A percentile compares a stretch with the other conserved stretches of the same genome.
Evolutionary conservation across 495 filamentous ascomycete genomes (phyloP).

Genomic region (Talaromyces stipitatus): DNA sequence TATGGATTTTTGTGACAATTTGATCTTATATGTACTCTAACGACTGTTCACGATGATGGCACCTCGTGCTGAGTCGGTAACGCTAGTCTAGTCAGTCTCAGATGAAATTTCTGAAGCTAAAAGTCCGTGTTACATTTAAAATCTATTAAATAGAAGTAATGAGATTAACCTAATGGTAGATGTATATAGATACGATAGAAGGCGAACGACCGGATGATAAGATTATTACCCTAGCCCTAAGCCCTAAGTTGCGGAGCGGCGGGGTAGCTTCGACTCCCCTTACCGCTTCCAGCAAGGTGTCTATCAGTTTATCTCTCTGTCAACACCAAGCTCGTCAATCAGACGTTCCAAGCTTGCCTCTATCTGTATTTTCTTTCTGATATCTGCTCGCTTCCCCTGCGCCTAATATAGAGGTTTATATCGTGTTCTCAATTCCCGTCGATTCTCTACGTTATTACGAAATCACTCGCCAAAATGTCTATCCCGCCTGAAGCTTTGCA

Average conservation of each 20-base stretch:
- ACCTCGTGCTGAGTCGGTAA: no score
- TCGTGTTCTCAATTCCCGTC: no score
- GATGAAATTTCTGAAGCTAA: no score
- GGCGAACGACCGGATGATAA: no score
- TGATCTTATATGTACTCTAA: no score
- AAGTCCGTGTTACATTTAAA: no score
- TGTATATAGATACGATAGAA: no score
- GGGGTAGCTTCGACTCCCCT: background rate
- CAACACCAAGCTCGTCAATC: background rate
- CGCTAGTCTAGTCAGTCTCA: no score
- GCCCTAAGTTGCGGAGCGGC: slow-evolving; percentile 1
- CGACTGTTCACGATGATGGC: no score
- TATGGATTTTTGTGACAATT: background rate
- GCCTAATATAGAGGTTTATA: no score
- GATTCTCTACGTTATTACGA: background rate
- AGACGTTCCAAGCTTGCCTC: background rate
- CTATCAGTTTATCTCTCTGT: background rate
- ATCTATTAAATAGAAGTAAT: no score
- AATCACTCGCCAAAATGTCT: slow-evolving; percentile 58
- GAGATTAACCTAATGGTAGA: no score
- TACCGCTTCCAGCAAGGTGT: background rate
- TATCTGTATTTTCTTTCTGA: background rate
- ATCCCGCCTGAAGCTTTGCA: slow-evolving; percentile 93
- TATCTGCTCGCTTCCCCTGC: background rate
- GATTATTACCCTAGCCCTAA: slow-evolving; percentile 6